Conservation (phyloP, 148 eudicot species). For the Fallopia convolvulus region DNA sequence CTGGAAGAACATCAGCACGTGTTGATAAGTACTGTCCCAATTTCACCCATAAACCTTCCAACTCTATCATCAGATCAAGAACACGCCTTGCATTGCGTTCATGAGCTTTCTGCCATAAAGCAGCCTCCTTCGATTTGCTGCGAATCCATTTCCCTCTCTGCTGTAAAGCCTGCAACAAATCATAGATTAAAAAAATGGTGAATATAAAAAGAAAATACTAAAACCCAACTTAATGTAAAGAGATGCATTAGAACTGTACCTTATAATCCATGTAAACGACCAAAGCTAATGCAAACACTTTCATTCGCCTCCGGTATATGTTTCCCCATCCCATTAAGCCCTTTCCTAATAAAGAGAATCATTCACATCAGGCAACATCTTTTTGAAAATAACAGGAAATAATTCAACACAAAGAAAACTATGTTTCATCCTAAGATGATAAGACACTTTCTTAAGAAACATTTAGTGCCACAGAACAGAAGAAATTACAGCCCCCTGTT, state of each 20-base stretch:
- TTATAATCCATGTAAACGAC: conserved; percentile 84
- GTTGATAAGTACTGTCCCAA: conserved; percentile 95
- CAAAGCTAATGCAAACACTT: conserved; percentile 79
- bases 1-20: conserved; percentile 99
- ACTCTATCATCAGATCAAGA: conserved; percentile 58
- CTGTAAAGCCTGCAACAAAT: conserved; percentile 57
- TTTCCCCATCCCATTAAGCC: conserved; percentile 72
- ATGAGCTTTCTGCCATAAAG: conserved; percentile 82
- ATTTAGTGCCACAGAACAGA: background rate
- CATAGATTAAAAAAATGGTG: conserved; percentile 6
- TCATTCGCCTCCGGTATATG: conserved; percentile 69
- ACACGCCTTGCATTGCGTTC: conserved; percentile 96
- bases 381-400: background rate
- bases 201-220: background rate
- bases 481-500: background rate
- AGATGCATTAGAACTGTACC: conserved; percentile 29
- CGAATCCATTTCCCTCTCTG: conserved; percentile 76
- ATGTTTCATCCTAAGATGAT: background rate
- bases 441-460: background rate
- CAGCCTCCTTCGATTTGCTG: conserved; percentile 48
- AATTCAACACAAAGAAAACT: background rate
- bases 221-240: background rate
- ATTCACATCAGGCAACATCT: background rate
- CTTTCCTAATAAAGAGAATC: conserved; percentile 11
- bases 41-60: conserved; percentile 99